Evolutionary conservation across 305 asterid genomes (phyloP).

Genomic region (Fraxinus sp.): DNA sequence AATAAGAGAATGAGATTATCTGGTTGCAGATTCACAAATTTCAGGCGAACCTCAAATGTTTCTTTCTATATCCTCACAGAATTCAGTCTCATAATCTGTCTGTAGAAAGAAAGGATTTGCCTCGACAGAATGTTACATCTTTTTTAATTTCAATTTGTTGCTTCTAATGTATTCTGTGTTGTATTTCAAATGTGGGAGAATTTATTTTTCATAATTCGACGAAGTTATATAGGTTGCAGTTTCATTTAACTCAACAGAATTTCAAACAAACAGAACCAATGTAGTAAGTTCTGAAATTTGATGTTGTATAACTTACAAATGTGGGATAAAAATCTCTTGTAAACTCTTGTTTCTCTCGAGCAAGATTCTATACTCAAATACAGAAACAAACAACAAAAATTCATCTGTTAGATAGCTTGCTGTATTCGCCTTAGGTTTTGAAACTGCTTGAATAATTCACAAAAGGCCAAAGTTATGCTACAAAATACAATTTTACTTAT

Average conservation of each 20-base stretch:
- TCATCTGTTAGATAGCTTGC: no score
- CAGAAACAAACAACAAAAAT: no score
- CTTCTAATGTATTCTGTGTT: neutral
- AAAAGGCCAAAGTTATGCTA: no score
- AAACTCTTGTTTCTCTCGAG: no score
- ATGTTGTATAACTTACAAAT: no score
- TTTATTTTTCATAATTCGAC: neutral
- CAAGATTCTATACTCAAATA: no score
- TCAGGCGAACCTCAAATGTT: neutral
- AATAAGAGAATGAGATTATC: neutral
- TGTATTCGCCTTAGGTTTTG: no score
- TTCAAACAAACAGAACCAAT: neutral
- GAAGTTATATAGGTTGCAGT: neutral
- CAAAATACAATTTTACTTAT: no score
- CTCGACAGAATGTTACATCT: neutral
- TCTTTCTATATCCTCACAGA: neutral
- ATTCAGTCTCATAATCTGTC: neutral
- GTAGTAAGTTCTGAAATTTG: neutral
- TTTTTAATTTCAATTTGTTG: neutral
- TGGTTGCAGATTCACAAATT: neutral
- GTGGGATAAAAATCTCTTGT: no score
- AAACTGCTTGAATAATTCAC: no score
- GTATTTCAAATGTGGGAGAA: neutral
- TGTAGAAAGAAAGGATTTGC: neutral
- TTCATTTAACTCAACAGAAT: neutral